Conservation (phyloP, 495 filamentous ascomycete genomes). For the Massariosphaeria phaeospora region DNA sequence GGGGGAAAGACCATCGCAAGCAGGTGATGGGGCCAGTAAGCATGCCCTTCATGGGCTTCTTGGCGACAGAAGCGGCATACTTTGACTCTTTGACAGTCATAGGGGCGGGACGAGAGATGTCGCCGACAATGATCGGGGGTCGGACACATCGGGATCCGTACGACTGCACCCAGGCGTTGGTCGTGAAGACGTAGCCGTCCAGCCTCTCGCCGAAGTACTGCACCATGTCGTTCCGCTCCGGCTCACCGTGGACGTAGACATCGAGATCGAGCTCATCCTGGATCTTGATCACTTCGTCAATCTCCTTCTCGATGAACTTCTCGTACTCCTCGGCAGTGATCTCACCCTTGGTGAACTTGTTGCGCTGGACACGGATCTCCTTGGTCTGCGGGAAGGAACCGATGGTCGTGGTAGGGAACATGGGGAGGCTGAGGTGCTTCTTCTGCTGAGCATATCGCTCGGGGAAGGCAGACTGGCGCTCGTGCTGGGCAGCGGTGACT, state of each 20-base stretch:
- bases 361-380: constrained; percentile 91
- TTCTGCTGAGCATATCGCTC: constrained; percentile 78
- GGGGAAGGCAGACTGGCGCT: constrained; percentile 85
- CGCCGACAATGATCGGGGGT: constrained; percentile 96
- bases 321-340: constrained; percentile 90
- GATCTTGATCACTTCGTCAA: constrained; percentile 83
- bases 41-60: constrained; percentile 99
- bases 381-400: constrained; percentile 99
- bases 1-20: constrained; percentile 98
- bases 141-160: constrained; percentile 98
- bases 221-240: constrained; percentile 99
- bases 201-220: constrained; percentile 99
- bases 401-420: constrained; percentile 98
- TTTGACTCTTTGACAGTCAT: constrained; percentile 99
- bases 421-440: constrained; percentile 79
- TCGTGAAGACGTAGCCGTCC: constrained; percentile 96
- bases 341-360: constrained; percentile 97
- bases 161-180: constrained; percentile 95
- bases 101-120: constrained; percentile 88
- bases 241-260: constrained; percentile 96
- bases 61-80: constrained; percentile 91
- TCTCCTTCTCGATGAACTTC: constrained; percentile 97
- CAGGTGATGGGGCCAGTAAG: constrained; percentile 98
- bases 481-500: constrained; percentile 77
- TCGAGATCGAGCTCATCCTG: constrained; percentile 97